Evolutionary conservation across 179 eudicot species (phyloP).

Genomic region (Pouteria campechiana): DNA sequence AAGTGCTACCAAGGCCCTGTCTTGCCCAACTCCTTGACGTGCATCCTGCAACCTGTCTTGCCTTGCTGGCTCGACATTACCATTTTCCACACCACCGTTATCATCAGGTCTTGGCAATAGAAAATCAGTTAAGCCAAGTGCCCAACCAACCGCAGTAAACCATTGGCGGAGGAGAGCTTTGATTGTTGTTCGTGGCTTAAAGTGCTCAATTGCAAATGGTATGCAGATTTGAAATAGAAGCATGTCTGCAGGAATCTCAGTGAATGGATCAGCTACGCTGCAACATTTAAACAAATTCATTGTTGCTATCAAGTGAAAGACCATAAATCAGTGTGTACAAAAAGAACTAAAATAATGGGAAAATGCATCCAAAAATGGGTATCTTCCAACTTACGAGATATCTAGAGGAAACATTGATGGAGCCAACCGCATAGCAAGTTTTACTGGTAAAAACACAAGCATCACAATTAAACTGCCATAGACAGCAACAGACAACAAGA

Average conservation of each 20-base stretch:
- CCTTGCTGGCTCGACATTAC: slow-evolving; percentile 61
- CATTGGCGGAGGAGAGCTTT: slow-evolving; percentile 84
- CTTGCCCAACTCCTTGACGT: slow-evolving; percentile 39
- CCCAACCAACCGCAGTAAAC: slow-evolving; percentile 94
- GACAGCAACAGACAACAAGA: slow-evolving; percentile 83
- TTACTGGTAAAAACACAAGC: slow-evolving; percentile 90
- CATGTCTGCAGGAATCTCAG: slow-evolving; percentile 97
- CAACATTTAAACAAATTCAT: slow-evolving; percentile 10
- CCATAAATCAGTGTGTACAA: background rate
- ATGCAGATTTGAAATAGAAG: slow-evolving; percentile 94
- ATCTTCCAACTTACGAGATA: slow-evolving; percentile 60
- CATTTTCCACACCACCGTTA: slow-evolving; percentile 52
- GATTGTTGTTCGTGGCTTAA: slow-evolving; percentile 72
- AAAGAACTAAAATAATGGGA: background rate
- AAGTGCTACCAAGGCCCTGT: slow-evolving; percentile 33
- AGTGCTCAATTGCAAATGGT: slow-evolving; percentile 95
- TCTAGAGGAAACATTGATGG: slow-evolving; percentile 88
- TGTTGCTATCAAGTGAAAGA: background rate
- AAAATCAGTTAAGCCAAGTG: slow-evolving; percentile 77
- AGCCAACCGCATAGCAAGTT: slow-evolving; percentile 87
- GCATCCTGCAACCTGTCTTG: slow-evolving; percentile 51
- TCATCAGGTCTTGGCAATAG: slow-evolving; percentile 85
- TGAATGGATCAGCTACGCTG: slow-evolving; percentile 98
- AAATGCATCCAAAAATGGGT: background rate
- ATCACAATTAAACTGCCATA: slow-evolving; percentile 94